phyloP scores from a whole-genome alignment of 2,329 filamentous ascomycete genomes.

The Magnaporthales sp. region DNA sequence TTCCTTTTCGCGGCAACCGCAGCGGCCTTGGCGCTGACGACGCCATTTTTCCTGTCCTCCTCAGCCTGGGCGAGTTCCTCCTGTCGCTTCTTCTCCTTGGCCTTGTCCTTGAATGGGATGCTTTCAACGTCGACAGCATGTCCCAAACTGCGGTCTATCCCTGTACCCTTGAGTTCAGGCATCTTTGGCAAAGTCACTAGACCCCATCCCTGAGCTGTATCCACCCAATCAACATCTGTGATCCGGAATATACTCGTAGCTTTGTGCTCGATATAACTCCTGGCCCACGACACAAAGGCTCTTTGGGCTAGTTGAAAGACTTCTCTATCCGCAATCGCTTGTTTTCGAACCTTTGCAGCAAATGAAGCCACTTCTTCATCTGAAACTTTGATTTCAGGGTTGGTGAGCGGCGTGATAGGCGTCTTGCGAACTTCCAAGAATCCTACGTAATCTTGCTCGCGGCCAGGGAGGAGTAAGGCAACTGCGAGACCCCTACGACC shows the following conservation, averaged over 20 bases:
- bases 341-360: constrained; percentile 18
- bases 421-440: constrained; percentile 86
- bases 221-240: constrained; percentile 74
- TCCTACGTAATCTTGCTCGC: constrained; percentile 82
- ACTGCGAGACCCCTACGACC: constrained; percentile 78
- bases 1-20: constrained; percentile 36
- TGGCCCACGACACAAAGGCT: constrained; percentile 88
- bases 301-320: constrained; percentile 82
- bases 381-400: constrained; percentile 47
- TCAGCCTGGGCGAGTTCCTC: constrained; percentile 43
- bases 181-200: constrained; percentile 82
- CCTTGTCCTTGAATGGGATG: constrained; percentile 65
- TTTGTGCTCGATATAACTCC: constrained; percentile 84
- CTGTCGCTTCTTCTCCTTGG: constrained; percentile 56
- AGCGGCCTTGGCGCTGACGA: constrained; percentile 29
- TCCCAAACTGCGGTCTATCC: constrained; percentile 57
- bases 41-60: constrained; percentile 25
- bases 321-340: constrained; percentile 48
- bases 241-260: constrained; percentile 86
- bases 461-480: constrained; percentile 74
- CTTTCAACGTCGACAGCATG: constrained; percentile 57
- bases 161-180: constrained; percentile 71
- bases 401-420: constrained; percentile 57
- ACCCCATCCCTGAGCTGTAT: constrained; percentile 76
- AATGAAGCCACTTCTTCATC: constrained; percentile 47